Evolutionary conservation across 78 protist species (phyloP).

Genomic region (Dictyostelium citrinum): DNA sequence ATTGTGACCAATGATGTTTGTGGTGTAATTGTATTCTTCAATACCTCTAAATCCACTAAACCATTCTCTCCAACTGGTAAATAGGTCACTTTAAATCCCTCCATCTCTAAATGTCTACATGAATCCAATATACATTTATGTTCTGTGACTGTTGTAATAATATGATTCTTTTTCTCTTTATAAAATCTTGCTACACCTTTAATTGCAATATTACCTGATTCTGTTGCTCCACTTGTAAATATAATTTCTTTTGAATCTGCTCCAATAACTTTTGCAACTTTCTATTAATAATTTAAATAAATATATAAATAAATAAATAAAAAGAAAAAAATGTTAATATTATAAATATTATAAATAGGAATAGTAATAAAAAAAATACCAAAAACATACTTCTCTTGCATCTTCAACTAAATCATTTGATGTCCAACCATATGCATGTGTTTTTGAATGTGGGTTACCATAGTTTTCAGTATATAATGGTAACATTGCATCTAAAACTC

Average conservation of each 20-base stretch:
- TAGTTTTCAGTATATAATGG: slow-evolving; percentile 89
- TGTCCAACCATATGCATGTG: slow-evolving; percentile 98
- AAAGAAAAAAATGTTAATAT: not conserved
- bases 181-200: slow-evolving; percentile 96
- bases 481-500: slow-evolving; percentile 98
- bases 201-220: slow-evolving; percentile 97
- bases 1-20: slow-evolving; percentile 95
- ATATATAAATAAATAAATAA: not conserved
- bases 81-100: slow-evolving; percentile 92
- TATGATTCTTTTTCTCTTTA: slow-evolving; percentile 91
- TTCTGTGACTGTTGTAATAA: slow-evolving; percentile 95
- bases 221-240: slow-evolving; percentile 99
- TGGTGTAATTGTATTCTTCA: slow-evolving; percentile 87
- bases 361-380: no score
- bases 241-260: slow-evolving; percentile 95
- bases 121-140: slow-evolving; percentile 98
- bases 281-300: not conserved
- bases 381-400: slow-evolving; percentile 87
- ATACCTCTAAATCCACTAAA: slow-evolving; percentile 80
- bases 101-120: slow-evolving; percentile 93
- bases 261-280: slow-evolving; percentile 87
- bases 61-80: slow-evolving; percentile 93
- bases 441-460: slow-evolving; percentile 98
- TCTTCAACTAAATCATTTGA: slow-evolving; percentile 90
- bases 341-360: no score